A percentile compares a stretch with the other conserved stretches of the same genome.
phyloP scores from a whole-genome alignment of 208 protist species.

The Leishmania turanica region DNA sequence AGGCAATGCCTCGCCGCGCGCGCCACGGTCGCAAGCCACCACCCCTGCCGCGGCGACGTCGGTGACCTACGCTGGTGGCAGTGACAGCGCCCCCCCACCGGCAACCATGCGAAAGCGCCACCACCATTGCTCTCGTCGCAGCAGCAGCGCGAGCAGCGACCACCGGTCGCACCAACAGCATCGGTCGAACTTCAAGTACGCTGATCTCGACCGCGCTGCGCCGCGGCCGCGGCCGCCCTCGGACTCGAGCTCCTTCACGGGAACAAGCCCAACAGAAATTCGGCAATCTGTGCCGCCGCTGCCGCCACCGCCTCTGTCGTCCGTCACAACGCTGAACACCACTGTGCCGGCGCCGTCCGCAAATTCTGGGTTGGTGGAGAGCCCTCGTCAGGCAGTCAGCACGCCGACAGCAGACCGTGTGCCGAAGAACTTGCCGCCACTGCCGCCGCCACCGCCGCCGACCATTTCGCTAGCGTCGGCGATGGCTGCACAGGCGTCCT shows the following conservation, averaged over 20 bases:
- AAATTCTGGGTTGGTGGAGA: slow-evolving; percentile 7
- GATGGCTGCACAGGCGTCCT: not conserved
- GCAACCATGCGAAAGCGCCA: slow-evolving; percentile 9
- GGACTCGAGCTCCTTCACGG: slow-evolving; percentile 14
- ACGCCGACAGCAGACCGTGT: not conserved
- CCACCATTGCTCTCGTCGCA: slow-evolving; percentile 14
- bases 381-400: slow-evolving; percentile 18
- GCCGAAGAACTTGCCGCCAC: not conserved
- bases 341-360: not conserved
- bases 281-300: slow-evolving; percentile 24
- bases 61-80: slow-evolving; percentile 2
- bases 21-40: not conserved
- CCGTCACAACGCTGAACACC: not conserved
- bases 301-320: slow-evolving; percentile 15
- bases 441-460: slow-evolving; percentile 20
- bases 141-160: slow-evolving; percentile 6
- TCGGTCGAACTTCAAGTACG: slow-evolving; percentile 8
- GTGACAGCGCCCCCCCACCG: not conserved
- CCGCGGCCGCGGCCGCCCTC: not conserved
- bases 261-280: slow-evolving; percentile 2
- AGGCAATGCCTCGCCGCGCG: not conserved
- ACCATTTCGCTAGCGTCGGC: slow-evolving; percentile 9
- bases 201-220: slow-evolving; percentile 15
- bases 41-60: not conserved
- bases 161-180: not conserved